phyloP scores from a whole-genome alignment of 306 rosid species.

The Hippophae gyantsensis region DNA sequence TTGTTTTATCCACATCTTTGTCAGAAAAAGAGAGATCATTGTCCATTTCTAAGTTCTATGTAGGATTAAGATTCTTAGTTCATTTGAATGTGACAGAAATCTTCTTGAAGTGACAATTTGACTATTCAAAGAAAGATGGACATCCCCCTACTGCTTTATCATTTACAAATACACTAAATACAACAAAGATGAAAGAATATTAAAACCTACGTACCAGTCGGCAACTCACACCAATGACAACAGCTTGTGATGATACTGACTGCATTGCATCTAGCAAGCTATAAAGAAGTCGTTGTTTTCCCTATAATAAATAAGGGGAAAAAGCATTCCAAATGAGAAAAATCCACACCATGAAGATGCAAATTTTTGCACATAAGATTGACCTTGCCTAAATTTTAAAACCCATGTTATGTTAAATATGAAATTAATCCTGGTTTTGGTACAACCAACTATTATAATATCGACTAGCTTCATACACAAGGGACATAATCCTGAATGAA shows the following conservation, averaged over 20 bases:
- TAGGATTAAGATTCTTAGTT: no score
- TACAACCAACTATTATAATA: no score
- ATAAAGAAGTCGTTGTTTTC: conserved; percentile 84
- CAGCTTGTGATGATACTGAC: conserved; percentile 81
- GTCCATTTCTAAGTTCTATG: background rate
- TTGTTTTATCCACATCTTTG: background rate
- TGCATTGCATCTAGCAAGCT: conserved; percentile 92
- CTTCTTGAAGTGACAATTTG: background rate
- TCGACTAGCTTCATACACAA: no score
- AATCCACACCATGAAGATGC: conserved; percentile 11
- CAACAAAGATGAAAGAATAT: conserved; percentile 12
- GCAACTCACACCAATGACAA: conserved; percentile 79
- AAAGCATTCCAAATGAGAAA: conserved; percentile 11
- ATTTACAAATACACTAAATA: conserved; percentile 4
- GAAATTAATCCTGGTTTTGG: no score
- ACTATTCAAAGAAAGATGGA: background rate
- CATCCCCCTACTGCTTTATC: background rate
- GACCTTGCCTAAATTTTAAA: no score
- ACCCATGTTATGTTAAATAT: no score
- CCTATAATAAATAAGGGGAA: conserved; percentile 37
- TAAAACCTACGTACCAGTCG: conserved; percentile 55
- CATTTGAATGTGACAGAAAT: background rate
- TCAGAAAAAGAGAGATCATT: background rate
- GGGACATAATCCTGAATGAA: no score
- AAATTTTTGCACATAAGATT: conserved; percentile 1